phyloP scores from a whole-genome alignment of 805 yeast species.

The Jamesozyma hellenica region DNA sequence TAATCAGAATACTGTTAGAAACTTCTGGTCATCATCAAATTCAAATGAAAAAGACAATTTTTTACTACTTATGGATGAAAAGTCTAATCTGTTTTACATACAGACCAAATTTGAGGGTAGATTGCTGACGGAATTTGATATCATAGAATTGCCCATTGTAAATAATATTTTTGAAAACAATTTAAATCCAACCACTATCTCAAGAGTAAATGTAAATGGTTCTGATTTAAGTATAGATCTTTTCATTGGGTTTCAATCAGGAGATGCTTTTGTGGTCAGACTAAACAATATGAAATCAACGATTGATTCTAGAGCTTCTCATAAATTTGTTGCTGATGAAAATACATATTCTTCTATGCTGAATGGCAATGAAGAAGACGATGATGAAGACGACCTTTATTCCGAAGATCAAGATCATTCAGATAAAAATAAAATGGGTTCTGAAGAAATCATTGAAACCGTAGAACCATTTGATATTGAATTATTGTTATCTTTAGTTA shows the following conservation, averaged over 20 bases:
- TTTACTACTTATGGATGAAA: conserved; percentile 20
- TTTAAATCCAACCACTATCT: conserved; percentile 20
- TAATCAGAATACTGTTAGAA: conserved; percentile 9
- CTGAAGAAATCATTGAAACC: conserved; percentile 15
- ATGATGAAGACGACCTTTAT: conserved; percentile 24
- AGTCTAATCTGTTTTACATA: conserved; percentile 18
- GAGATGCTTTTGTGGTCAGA: conserved; percentile 43
- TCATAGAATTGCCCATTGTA: conserved; percentile 23
- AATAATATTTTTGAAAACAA: conserved; percentile 23
- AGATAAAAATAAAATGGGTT: conserved; percentile 11
- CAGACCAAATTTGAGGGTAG: conserved; percentile 26
- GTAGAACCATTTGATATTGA: conserved; percentile 33
- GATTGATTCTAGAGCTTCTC: conserved; percentile 28
- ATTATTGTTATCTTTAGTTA: conserved; percentile 44
- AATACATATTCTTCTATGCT: conserved; percentile 8
- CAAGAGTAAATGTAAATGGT: conserved; percentile 16
- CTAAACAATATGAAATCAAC: conserved; percentile 24
- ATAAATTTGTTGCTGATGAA: conserved; percentile 38
- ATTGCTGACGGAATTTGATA: conserved; percentile 22
- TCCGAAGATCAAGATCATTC: conserved; percentile 14
- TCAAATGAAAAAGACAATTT: conserved; percentile 9
- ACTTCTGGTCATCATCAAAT: conserved; percentile 10
- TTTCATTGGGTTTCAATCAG: conserved; percentile 52
- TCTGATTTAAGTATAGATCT: conserved; percentile 34
- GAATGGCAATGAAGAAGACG: conserved; percentile 25